Percentiles rank a stretch among this genome's conserved stretches.
Evolutionary conservation across 768 basidiomycete genomes (phyloP).

Genomic region (Harrya chromipes): DNA sequence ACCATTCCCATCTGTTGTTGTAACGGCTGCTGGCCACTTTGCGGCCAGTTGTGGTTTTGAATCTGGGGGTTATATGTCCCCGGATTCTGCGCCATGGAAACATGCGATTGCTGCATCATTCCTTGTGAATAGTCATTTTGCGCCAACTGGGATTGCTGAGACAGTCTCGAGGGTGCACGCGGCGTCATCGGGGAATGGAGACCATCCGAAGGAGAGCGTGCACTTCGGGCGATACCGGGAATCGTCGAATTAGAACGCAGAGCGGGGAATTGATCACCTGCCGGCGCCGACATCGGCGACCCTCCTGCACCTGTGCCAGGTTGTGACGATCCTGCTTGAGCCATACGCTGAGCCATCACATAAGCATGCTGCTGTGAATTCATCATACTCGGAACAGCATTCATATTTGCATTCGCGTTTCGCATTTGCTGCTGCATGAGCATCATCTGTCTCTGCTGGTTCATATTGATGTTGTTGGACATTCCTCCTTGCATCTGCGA

Average conservation of each 20-base stretch:
- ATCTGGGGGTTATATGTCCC: slow-evolving; percentile 33
- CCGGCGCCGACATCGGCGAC: slow-evolving; percentile 42
- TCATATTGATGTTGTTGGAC: slow-evolving; percentile 25
- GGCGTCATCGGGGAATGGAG: slow-evolving; percentile 44
- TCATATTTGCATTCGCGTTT: slow-evolving; percentile 26
- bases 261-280: slow-evolving; percentile 44
- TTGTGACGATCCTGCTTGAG: slow-evolving; percentile 40
- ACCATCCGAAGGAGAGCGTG: slow-evolving; percentile 71
- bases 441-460: slow-evolving; percentile 47
- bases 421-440: slow-evolving; percentile 38
- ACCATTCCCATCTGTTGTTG: slow-evolving; percentile 36
- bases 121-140: slow-evolving; percentile 40
- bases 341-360: slow-evolving; percentile 42
- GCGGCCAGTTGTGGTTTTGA: slow-evolving; percentile 43
- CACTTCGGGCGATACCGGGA: slow-evolving; percentile 73
- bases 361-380: slow-evolving; percentile 34
- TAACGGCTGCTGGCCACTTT: slow-evolving; percentile 56
- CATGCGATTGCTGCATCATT: slow-evolving; percentile 37
- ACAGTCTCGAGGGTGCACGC: slow-evolving; percentile 33
- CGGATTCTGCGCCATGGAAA: slow-evolving; percentile 28
- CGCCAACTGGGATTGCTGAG: slow-evolving; percentile 47
- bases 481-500: slow-evolving; percentile 31
- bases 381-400: slow-evolving; percentile 29
- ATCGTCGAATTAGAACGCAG: slow-evolving; percentile 59
- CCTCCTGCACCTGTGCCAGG: slow-evolving; percentile 26